Base-by-base conservation (phyloP, 805 yeast genomes). In the Lipomyces mesembrius region DNA sequence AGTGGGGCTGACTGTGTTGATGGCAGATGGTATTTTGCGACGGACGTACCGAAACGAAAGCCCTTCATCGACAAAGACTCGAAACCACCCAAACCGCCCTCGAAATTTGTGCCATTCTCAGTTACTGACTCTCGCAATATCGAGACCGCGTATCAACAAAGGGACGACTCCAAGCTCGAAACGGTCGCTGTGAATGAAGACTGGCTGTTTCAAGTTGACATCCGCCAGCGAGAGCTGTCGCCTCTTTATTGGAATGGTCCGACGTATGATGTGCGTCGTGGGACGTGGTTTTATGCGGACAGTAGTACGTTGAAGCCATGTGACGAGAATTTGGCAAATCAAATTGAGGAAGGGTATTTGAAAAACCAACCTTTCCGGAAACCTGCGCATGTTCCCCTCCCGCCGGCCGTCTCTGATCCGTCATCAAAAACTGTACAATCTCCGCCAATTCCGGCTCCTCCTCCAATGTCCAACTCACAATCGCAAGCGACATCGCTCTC, bases 161-260 rank as follows among this genome's bases (percentile, higher is more conserved):
- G 69, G 68, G 64, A 60, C n/a, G 58, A 12, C 35, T 12, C 61
- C 7, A 69, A 70, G 4, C 60, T 37, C 29, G 61, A 59, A 34
- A 61, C 57, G 14, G 84, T 89, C 2, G 83, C 84, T 0, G 98
- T 94, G 1, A 88, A 88, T 74, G 97, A 91, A 73, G 98, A 93
- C 74, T 84, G 85, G 29, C 79, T 94, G 32, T 90, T 90, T 73
- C 85, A 87, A 73, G 97, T 92, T 4, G 86, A 91, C 73, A 67
- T 94, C 25, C 69, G 74, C 0, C 77, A 79, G 6, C 82, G 87
- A 77, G 82, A 82, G 59, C 76, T 93, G 73, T 71, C 78, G 2
- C 96, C 98, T 0, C 83, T 88, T 0, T 94, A 87, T 75, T 94
- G 98, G 98, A 87, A 86, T 7, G 98, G 98, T 0, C 95, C 97